phyloP scores from a whole-genome alignment of 208 protist genomes.

The Trypanosomatidae sp. region DNA sequence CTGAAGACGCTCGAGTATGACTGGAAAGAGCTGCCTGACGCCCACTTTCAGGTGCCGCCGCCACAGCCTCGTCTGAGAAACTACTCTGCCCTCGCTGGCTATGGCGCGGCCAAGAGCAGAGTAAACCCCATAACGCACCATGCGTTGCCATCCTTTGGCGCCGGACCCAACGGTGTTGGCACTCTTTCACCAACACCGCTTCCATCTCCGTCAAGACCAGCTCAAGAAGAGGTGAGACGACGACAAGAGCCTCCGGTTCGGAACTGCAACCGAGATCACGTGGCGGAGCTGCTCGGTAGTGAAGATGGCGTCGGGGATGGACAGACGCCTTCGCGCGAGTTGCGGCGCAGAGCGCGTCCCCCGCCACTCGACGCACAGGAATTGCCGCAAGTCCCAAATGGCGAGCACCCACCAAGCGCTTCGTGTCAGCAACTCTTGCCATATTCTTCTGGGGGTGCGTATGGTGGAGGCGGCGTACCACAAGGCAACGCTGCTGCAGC shows the following conservation, averaged over 20 bases:
- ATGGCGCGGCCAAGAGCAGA: background rate
- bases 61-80: constrained; percentile 22
- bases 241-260: background rate
- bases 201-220: constrained; percentile 16
- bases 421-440: background rate
- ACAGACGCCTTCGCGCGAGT: background rate
- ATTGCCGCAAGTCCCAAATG: background rate
- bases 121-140: constrained; percentile 25
- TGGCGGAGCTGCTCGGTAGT: constrained; percentile 13
- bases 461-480: background rate
- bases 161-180: background rate
- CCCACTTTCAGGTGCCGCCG: constrained; percentile 30
- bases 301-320: background rate
- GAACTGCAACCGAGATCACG: constrained; percentile 12
- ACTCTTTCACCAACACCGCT: constrained; percentile 15
- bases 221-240: constrained; percentile 13
- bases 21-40: constrained; percentile 69
- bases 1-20: constrained; percentile 74
- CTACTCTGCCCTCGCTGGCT: constrained; percentile 15
- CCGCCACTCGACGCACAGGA: background rate
- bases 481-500: background rate
- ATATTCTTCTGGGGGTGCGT: no score
- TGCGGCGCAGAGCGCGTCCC: background rate
- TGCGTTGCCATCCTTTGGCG: background rate
- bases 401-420: background rate